phyloP scores from a whole-genome alignment of 108 stramenopile species.

The Epithemia pelagica region DNA sequence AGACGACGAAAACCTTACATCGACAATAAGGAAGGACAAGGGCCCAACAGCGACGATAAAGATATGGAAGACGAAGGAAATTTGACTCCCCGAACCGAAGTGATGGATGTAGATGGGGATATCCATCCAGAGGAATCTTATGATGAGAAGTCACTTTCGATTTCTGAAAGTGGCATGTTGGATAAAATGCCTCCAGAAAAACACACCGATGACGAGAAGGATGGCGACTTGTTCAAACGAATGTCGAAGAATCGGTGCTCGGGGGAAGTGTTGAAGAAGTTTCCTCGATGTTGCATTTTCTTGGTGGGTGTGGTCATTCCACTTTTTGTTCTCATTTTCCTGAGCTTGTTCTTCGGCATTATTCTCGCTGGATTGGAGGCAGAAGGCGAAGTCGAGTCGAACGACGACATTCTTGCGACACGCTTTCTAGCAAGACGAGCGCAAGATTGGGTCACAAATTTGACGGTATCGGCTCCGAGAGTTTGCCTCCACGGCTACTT shows the following conservation, averaged over 20 bases:
- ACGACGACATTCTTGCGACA: background rate
- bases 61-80: too few species aligned
- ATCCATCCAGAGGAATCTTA: too few species aligned
- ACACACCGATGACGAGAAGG: background rate
- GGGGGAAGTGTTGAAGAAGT: background rate
- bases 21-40: too few species aligned
- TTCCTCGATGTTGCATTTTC: slow-evolving; percentile 5
- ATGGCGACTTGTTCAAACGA: background rate
- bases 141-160: too few species aligned
- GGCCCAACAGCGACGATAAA: too few species aligned
- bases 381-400: background rate
- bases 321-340: slow-evolving; percentile 2
- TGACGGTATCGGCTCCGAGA: background rate
- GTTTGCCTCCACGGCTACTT: background rate
- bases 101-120: too few species aligned
- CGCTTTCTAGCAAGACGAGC: background rate
- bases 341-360: slow-evolving; percentile 7
- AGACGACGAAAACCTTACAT: too few species aligned
- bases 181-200: too few species aligned
- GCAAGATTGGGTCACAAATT: background rate
- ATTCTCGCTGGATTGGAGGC: slow-evolving; percentile 1
- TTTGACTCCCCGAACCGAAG: too few species aligned
- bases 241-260: background rate
- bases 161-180: too few species aligned
- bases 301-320: slow-evolving; percentile 10